phyloP scores from a whole-genome alignment of 2,329 filamentous ascomycete species.

The Pseudogymnoascus sp. region DNA sequence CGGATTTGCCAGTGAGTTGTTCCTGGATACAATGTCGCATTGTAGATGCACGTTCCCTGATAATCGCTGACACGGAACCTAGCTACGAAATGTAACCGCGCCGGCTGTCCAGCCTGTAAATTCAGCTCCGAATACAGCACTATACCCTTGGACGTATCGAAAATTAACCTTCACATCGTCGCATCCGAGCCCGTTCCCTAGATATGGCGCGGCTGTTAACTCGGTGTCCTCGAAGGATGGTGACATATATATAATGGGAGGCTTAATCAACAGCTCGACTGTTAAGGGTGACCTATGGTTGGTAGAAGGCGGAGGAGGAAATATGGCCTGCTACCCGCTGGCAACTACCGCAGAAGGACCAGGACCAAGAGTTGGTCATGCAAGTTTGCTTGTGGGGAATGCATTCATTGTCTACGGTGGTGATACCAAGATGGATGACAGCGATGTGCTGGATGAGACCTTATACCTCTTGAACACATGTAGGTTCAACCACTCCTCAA shows the following conservation, averaged over 20 bases:
- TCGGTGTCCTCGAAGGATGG: constrained; percentile 89
- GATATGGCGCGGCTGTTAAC: constrained; percentile 96
- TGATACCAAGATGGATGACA: constrained; percentile 94
- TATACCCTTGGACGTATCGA: constrained; percentile 94
- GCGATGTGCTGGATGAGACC: constrained; percentile 86
- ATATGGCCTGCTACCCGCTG: constrained; percentile 84
- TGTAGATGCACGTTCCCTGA: neutral
- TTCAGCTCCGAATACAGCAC: constrained; percentile 60
- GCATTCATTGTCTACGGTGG: constrained; percentile 98
- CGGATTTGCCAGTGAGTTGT: constrained; percentile 34
- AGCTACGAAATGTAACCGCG: constrained; percentile 47
- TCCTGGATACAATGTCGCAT: neutral
- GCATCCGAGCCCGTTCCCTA: constrained; percentile 80
- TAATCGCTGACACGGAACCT: constrained; percentile 10
- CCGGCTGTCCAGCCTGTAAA: constrained; percentile 27
- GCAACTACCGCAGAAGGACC: constrained; percentile 89
- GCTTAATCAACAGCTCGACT: constrained; percentile 86
- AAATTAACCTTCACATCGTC: constrained; percentile 77
- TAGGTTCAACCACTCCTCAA: constrained; percentile 43
- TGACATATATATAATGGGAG: constrained; percentile 95
- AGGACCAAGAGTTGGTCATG: constrained; percentile 87
- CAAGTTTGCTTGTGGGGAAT: constrained; percentile 90
- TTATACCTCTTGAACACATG: constrained; percentile 95
- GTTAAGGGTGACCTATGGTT: constrained; percentile 98
- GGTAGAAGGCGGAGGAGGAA: constrained; percentile 80